Evolutionary conservation across 2,329 filamentous ascomycete species (phyloP).

Genomic region (Xylaria sp.): DNA sequence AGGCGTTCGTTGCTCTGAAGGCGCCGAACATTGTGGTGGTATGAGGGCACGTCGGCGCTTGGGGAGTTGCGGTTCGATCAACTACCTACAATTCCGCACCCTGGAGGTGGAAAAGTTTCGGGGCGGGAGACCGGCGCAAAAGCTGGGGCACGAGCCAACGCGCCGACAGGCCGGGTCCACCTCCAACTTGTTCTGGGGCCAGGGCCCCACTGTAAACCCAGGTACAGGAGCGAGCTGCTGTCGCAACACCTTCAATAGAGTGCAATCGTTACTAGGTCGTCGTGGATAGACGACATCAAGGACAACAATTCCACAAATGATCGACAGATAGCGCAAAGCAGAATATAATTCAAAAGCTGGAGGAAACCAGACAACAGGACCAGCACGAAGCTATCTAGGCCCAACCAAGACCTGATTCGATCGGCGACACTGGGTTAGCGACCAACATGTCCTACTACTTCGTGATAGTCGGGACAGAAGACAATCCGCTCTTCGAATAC

Average conservation of each 20-base stretch:
- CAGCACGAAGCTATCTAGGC: slow-evolving; percentile 5
- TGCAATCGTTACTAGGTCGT: neutral
- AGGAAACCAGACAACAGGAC: neutral
- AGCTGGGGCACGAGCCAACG: slow-evolving; percentile 24
- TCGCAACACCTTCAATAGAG: slow-evolving; percentile 16
- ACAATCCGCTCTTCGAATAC: slow-evolving; percentile 95
- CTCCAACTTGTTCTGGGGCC: neutral
- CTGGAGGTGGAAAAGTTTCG: slow-evolving; percentile 41
- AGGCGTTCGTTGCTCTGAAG: slow-evolving; percentile 80
- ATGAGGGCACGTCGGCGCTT: slow-evolving; percentile 28
- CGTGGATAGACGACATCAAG: neutral
- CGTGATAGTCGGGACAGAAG: slow-evolving; percentile 92
- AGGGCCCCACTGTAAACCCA: slow-evolving; percentile 17
- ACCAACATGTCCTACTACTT: slow-evolving; percentile 96
- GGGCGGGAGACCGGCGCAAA: slow-evolving; percentile 12
- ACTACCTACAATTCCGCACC: slow-evolving; percentile 2
- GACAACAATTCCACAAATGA: slow-evolving; percentile 35
- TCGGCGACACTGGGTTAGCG: neutral
- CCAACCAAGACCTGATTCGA: neutral
- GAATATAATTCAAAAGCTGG: neutral
- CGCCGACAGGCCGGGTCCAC: slow-evolving; percentile 25
- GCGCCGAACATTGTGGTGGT: slow-evolving; percentile 79
- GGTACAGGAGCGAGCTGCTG: neutral
- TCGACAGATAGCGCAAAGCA: slow-evolving; percentile 39
- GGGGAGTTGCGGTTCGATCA: slow-evolving; percentile 19